phyloP scores from a whole-genome alignment of 2,329 filamentous ascomycete species.

The Aspergillus sp. region DNA sequence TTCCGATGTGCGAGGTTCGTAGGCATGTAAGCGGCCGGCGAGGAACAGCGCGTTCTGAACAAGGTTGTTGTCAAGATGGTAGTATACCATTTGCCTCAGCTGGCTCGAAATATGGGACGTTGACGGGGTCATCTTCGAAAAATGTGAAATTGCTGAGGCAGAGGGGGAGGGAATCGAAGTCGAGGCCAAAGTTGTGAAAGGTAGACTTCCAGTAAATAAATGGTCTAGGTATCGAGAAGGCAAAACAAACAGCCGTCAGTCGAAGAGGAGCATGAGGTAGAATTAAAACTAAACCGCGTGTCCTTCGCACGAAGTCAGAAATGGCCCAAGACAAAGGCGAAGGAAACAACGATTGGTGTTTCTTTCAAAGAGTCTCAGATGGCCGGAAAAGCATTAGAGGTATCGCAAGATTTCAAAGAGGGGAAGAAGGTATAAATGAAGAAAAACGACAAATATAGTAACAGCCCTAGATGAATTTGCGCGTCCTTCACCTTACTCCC shows the following conservation, averaged over 20 bases:
- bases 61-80: conserved; percentile 84
- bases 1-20: conserved; percentile 78
- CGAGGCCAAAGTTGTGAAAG: conserved; percentile 19
- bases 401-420: conserved; percentile 5
- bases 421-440: conserved; percentile 7
- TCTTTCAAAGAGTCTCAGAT: conserved; percentile 9
- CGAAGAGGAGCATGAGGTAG: conserved; percentile 17
- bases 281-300: background rate
- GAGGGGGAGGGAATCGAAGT: conserved; percentile 4
- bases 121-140: conserved; percentile 53
- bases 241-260: background rate
- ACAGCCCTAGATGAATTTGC: background rate
- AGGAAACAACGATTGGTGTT: conserved; percentile 19
- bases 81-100: conserved; percentile 66
- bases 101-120: conserved; percentile 58
- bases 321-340: conserved; percentile 10
- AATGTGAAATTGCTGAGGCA: background rate
- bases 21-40: conserved; percentile 78
- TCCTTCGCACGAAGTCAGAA: background rate
- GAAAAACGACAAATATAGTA: conserved; percentile 7
- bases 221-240: background rate
- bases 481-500: conserved; percentile 2
- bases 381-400: background rate
- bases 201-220: background rate
- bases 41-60: conserved; percentile 92